These are phyloP conservation scores for Malbranchea zuffiana DNA, from an alignment of 2,329 filamentous ascomycete genomes.

Conservation along the genomic window DNA sequence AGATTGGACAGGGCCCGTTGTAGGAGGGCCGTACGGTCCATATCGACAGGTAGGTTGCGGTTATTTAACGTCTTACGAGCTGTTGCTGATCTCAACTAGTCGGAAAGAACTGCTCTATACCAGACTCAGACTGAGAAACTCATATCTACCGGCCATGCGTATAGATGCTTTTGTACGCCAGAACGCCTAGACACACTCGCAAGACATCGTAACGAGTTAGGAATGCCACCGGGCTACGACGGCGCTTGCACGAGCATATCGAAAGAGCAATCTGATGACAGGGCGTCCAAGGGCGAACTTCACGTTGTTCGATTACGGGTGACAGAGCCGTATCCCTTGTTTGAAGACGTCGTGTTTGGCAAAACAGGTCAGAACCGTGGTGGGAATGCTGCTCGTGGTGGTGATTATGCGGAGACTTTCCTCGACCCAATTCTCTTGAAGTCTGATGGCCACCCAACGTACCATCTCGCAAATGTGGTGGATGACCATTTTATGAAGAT, in stretches of 20 bases:
- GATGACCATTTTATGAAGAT: constrained; percentile 94
- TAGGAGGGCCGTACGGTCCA: constrained; percentile 70
- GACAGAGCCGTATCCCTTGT: constrained; percentile 50
- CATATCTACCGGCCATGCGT: constrained; percentile 61
- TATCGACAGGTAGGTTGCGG: constrained; percentile 61
- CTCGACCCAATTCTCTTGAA: constrained; percentile 89
- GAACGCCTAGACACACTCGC: constrained; percentile 60
- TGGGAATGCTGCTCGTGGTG: constrained; percentile 24
- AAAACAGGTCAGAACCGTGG: constrained; percentile 40
- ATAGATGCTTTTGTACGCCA: constrained; percentile 82
- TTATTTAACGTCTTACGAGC: neutral
- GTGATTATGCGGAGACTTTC: constrained; percentile 36
- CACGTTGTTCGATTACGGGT: constrained; percentile 69
- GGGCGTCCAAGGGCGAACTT: constrained; percentile 56
- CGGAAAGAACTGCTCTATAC: constrained; percentile 67
- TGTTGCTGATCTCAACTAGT: constrained; percentile 40
- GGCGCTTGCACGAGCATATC: constrained; percentile 62
- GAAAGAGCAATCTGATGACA: constrained; percentile 55
- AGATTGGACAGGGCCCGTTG: constrained; percentile 52
- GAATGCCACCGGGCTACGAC: constrained; percentile 53
- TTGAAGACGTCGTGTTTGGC: constrained; percentile 73
- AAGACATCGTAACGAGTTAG: constrained; percentile 48
- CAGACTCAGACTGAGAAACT: constrained; percentile 57
- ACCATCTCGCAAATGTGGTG: constrained; percentile 93
- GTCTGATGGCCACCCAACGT: constrained; percentile 83